Base-by-base conservation (phyloP, 2,329 filamentous ascomycete genomes). In the Periglandula ipomoeae region DNA sequence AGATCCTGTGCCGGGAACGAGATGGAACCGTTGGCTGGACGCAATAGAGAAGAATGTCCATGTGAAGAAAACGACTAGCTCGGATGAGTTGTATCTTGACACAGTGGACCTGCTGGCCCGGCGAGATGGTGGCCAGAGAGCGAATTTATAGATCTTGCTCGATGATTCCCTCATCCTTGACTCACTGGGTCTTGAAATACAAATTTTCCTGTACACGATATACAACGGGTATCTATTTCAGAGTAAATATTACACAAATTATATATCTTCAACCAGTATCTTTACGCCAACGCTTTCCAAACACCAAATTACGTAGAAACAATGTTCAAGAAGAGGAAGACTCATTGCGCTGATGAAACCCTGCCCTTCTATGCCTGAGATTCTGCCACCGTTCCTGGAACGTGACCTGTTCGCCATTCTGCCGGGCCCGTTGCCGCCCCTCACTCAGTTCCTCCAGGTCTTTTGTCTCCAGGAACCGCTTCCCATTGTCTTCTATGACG, bases 1-100 rank as follows among this genome's bases (percentile, higher is more conserved):
- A 1, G 77, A 81, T 22, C 76, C 82, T 0, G 75, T 81, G 53
- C 71, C 75, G 2, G 81, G 78, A 1, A 79, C 73, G 52, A 72
- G 86, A 6, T 88, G 83, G 82, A 76, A 74, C 24, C 71, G 67
- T 41, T 90, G 86, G 86, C 70, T 88, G 5, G 72, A 80, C 26
- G 85, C 86, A 0, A 75, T 90, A 46, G 84, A 89, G 61, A 59
- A 60, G 0, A 76, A 87, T 53, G 71, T 73, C 30, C 75, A 81
- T 51, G 74, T 90, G 7, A 72, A 71, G 61, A 78, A 76, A 26
- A 90, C 86, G 13, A 85, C 80, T 20, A 87, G 84, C 60, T 72
- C 70, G 3, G 77, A 82, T 54, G 66, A 68, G 13, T 52, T 75
- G 20, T 76, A 76, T 49, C 38, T 62, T 3, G 68, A 73, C 76